A percentile compares a stretch with the other conserved stretches of the same genome.
Conservation (phyloP, 2,329 filamentous ascomycete species). For the Trichoderma koningii region DNA sequence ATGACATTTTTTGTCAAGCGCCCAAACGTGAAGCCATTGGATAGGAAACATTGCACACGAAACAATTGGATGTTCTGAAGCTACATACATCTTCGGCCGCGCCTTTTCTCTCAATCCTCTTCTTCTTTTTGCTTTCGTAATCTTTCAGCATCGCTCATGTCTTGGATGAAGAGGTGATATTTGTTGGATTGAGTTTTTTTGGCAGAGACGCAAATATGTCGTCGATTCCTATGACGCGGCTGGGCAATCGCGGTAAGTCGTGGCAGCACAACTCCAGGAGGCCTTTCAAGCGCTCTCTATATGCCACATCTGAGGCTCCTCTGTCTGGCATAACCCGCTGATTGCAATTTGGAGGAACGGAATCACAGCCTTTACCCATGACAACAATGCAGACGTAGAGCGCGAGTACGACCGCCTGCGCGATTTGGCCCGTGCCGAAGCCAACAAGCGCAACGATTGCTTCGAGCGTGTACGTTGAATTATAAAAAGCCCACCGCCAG, state of each 20-base stretch:
- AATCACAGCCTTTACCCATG: constrained; percentile 71
- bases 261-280: neutral
- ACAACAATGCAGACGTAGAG: constrained; percentile 67
- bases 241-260: constrained; percentile 47
- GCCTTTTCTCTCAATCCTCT: too few relatives aligned
- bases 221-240: constrained; percentile 44
- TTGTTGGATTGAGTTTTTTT: too few relatives aligned
- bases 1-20: neutral
- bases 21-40: neutral
- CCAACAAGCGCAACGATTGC: constrained; percentile 73
- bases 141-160: neutral
- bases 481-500: too few relatives aligned
- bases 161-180: too few relatives aligned
- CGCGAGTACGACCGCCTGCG: constrained; percentile 91
- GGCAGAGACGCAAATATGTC: constrained; percentile 33
- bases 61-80: too few relatives aligned
- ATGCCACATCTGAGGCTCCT: neutral
- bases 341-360: neutral
- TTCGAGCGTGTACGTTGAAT: constrained; percentile 65
- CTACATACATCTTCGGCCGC: neutral
- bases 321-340: constrained; percentile 8
- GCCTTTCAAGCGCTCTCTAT: neutral
- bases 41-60: too few relatives aligned
- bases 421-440: constrained; percentile 78
- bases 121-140: neutral